Evolutionary conservation across 2,329 filamentous ascomycete genomes (phyloP), one percentile per base, ranked within the genome.

Genomic region (Fusarium illudens): DNA sequence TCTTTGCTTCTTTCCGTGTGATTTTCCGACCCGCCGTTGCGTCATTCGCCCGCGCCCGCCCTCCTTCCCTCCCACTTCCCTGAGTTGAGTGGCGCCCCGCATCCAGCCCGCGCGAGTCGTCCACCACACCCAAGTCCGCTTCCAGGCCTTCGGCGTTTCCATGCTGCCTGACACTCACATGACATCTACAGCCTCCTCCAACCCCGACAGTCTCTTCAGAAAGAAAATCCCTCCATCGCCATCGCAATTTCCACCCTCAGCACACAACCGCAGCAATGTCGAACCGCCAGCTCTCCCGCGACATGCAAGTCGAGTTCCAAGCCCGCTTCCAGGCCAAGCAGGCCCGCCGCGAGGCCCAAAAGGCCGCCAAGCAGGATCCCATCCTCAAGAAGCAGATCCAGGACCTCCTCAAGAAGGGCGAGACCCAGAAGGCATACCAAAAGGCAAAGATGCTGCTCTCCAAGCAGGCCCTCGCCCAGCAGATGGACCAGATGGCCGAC

Each of bases 401-500:
- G 71, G 86, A 85, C 73, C 83, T 89, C 39, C 82, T 89, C 67
- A 88, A 88, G 74, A 88, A 87, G 73, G 87, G 87, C 76, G 86
- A 89, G 73, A 88, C 85, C n/a, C 83, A 84, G 67, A 87, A 88
- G 77, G 87, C 87, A 34, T 87, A 87, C 61, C 86, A 88, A 68
- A 89, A 89, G 78, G 86, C 87, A 62, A 87, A 88, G 79, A 84
- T 89, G 79, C 82, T 89, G 44, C 82, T 89, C 22, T 85, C 84
- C 44, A 88, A 88, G 77, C 86, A 89, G 79, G 86, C 86, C 2
- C 83, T 89, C 59, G 87, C 87, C 11, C 82, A 86, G 73, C 86
- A 89, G 79, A 88, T 89, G 85, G 87, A 89, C 77, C 85, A 87
- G 77, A 86, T 87, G 75, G 87, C 87, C 77, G 86, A 89, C 78